phyloP scores from a whole-genome alignment of 495 filamentous ascomycete species.

The Tuber microsphaerosporum region DNA sequence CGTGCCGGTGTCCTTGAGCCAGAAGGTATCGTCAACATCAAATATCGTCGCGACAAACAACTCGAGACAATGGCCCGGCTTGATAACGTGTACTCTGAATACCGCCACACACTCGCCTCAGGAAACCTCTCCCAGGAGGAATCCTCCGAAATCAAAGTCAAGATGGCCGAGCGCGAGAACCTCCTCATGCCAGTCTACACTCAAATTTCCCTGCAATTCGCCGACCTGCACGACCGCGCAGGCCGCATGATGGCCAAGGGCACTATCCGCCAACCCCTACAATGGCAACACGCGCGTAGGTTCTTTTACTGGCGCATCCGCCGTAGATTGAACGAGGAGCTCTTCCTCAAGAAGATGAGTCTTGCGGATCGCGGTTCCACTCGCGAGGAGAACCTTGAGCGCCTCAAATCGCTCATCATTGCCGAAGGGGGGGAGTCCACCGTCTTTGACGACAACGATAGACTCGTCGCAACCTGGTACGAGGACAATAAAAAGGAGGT shows the following conservation, averaged over 20 bases:
- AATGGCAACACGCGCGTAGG: constrained; percentile 83
- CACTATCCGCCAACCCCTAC: constrained; percentile 71
- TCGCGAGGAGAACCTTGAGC: constrained; percentile 44
- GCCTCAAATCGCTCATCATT: constrained; percentile 38
- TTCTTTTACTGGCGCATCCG: constrained; percentile 99
- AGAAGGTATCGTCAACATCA: constrained; percentile 96
- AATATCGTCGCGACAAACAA: constrained; percentile 94
- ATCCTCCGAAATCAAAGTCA: constrained; percentile 66
- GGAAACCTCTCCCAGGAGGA: constrained; percentile 63
- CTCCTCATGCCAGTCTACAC: constrained; percentile 82
- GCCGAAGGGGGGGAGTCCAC: constrained; percentile 31
- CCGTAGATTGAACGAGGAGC: constrained; percentile 91
- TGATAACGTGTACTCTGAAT: constrained; percentile 70
- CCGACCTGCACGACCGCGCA: constrained; percentile 93
- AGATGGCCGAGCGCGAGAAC: constrained; percentile 83
- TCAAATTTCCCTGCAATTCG: constrained; percentile 90
- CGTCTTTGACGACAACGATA: constrained; percentile 65
- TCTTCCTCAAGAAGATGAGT: constrained; percentile 81
- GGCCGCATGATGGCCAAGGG: constrained; percentile 98
- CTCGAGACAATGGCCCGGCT: constrained; percentile 96
- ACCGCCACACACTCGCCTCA: constrained; percentile 69
- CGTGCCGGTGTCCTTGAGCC: constrained; percentile 96
- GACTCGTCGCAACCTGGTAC: constrained; percentile 86
- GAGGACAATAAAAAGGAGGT: constrained; percentile 87
- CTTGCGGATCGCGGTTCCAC: constrained; percentile 47